Conservation (phyloP, 202 grass and related monocot genomes). For the Cymbopogon flexuosus region DNA sequence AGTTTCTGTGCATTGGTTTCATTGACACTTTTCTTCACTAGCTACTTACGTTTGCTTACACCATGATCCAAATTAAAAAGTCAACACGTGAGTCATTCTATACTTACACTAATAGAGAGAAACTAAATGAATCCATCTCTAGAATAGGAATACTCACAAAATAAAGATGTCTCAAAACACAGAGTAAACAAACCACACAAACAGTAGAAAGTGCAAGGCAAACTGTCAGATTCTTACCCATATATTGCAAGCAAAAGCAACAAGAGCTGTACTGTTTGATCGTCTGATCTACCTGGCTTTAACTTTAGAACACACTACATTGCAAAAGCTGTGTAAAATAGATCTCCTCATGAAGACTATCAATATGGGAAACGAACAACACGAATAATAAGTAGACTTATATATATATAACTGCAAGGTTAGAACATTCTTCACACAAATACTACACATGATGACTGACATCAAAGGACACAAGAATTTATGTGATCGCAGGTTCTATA, state of each 20-base stretch:
- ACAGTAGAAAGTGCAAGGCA: slow-evolving; percentile 25
- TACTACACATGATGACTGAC: not conserved
- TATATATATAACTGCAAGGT: not conserved
- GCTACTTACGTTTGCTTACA: not conserved
- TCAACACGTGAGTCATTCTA: not conserved
- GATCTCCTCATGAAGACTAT: not conserved
- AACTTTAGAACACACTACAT: slow-evolving; percentile 25
- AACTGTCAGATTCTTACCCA: slow-evolving; percentile 14
- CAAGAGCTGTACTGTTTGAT: slow-evolving; percentile 26
- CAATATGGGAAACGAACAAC: not conserved
- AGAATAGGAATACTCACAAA: not conserved
- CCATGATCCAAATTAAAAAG: not conserved
- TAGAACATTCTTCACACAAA: not conserved
- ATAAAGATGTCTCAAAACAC: not conserved
- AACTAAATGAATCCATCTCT: not conserved
- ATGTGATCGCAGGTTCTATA: not conserved
- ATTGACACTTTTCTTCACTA: not conserved
- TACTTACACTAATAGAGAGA: not conserved
- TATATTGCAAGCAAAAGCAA: slow-evolving; percentile 28
- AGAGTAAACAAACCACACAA: not conserved
- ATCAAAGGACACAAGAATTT: not conserved
- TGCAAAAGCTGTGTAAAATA: not conserved
- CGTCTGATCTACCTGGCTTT: slow-evolving; percentile 29
- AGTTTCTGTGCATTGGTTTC: not conserved
- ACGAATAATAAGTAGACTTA: not conserved